Conservation (phyloP, 805 yeast genomes). For the Spencermartinsiella europaea region DNA sequence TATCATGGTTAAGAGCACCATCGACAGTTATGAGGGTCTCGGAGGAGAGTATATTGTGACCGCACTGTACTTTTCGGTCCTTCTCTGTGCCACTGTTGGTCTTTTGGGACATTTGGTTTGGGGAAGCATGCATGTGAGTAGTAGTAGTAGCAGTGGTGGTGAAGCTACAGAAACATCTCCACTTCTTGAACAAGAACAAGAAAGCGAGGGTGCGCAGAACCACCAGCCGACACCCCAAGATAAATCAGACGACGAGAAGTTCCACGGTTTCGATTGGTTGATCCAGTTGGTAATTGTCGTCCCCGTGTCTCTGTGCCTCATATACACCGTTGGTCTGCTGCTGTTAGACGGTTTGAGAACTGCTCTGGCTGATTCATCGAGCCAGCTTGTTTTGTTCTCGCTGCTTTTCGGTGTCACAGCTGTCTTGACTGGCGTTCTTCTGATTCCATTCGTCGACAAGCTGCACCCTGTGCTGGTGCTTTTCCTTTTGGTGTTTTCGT, state of each 20-base stretch:
- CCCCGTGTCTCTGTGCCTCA: constrained; percentile 54
- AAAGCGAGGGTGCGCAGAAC: background rate
- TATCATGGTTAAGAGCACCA: constrained; percentile 45
- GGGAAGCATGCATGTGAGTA: background rate
- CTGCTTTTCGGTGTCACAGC: constrained; percentile 34
- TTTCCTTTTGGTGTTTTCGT: background rate
- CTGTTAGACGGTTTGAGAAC: constrained; percentile 62
- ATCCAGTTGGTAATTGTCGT: constrained; percentile 64
- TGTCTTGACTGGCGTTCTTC: constrained; percentile 41
- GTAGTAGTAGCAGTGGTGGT: background rate
- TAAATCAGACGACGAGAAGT: constrained; percentile 21
- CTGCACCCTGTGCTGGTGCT: background rate
- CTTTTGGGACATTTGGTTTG: constrained; percentile 37
- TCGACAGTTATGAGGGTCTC: constrained; percentile 45
- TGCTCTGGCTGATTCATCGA: constrained; percentile 61
- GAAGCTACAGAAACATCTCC: background rate
- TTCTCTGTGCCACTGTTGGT: constrained; percentile 39
- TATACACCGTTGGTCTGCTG: constrained; percentile 52
- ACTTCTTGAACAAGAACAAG: background rate
- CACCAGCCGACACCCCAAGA: background rate
- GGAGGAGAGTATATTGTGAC: constrained; percentile 32
- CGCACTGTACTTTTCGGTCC: constrained; percentile 35
- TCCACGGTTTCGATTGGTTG: constrained; percentile 74
- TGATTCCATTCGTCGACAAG: constrained; percentile 66
- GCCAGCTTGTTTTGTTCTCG: constrained; percentile 39